Evolutionary conservation across 306 rosid species (phyloP).

Genomic region (Begonia fuchsioides): DNA sequence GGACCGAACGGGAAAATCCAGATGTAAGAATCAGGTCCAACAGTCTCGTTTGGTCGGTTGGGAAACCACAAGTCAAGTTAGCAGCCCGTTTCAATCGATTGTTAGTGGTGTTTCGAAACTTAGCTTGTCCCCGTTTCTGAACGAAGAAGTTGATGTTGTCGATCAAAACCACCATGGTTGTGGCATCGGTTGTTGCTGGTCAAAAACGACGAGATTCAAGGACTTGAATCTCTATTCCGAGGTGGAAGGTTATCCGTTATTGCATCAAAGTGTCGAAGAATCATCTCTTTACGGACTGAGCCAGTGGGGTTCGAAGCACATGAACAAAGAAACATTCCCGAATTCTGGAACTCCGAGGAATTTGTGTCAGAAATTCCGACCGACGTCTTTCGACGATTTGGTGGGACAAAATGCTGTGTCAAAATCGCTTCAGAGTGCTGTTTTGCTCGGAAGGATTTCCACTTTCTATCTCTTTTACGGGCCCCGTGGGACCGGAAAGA

Average conservation of each 20-base stretch:
- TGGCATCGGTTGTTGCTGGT: conserved; percentile 56
- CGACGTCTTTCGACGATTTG: conserved; percentile 55
- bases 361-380: conserved; percentile 60
- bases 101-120: conserved; percentile 23
- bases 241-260: conserved; percentile 40
- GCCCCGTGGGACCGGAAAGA: conserved; percentile 82
- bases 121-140: conserved; percentile 9
- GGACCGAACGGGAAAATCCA: conserved; percentile 6
- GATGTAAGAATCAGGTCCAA: conserved; percentile 15
- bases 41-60: conserved; percentile 16
- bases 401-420: conserved; percentile 73
- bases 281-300: conserved; percentile 9
- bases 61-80: conserved; percentile 15
- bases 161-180: conserved; percentile 33
- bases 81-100: conserved; percentile 40
- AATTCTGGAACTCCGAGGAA: conserved; percentile 43
- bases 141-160: conserved; percentile 27
- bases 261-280: conserved; percentile 25
- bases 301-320: conserved; percentile 17
- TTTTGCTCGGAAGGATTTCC: conserved; percentile 43
- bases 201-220: conserved; percentile 53
- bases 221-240: conserved; percentile 23
- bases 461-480: conserved; percentile 76
- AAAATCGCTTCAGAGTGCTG: conserved; percentile 67
- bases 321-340: conserved; percentile 24